A percentile compares a stretch with the other conserved stretches of the same genome.
Conservation (phyloP, 2,329 filamentous ascomycete genomes). For the Colletotrichum siamense region DNA sequence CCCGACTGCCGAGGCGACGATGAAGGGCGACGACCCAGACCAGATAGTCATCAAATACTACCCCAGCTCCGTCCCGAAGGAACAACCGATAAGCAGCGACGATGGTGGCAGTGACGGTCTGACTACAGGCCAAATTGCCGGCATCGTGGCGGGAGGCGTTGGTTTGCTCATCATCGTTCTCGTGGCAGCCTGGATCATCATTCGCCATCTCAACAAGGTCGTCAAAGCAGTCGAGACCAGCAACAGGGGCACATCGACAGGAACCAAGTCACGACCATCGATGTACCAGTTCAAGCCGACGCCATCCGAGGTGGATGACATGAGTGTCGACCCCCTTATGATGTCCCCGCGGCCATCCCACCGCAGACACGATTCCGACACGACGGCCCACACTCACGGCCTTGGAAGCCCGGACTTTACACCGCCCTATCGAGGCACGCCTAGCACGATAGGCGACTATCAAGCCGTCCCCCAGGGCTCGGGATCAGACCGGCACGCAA, state of each 20-base stretch:
- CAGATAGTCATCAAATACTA: slow-evolving; percentile 47
- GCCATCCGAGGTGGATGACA: slow-evolving; percentile 48
- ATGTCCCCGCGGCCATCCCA: slow-evolving; percentile 30
- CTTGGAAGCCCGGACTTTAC: slow-evolving; percentile 27
- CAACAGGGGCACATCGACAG: slow-evolving; percentile 37
- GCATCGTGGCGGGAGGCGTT: slow-evolving; percentile 58
- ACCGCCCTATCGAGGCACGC: slow-evolving; percentile 4
- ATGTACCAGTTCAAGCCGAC: slow-evolving; percentile 44
- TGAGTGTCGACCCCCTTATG: slow-evolving; percentile 47
- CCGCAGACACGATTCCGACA: slow-evolving; percentile 13
- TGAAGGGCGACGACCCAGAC: slow-evolving; percentile 26
- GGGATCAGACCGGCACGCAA: slow-evolving; percentile 30
- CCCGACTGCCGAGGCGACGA: slow-evolving; percentile 29
- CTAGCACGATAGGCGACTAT: slow-evolving; percentile 15
- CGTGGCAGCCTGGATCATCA: slow-evolving; percentile 51
- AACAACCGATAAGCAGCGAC: slow-evolving; percentile 32
- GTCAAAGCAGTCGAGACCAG: slow-evolving; percentile 41
- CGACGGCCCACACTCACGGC: neutral
- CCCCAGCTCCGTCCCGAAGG: slow-evolving; percentile 49
- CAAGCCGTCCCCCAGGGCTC: slow-evolving; percentile 20
- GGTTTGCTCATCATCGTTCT: slow-evolving; percentile 54
- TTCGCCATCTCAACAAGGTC: slow-evolving; percentile 54
- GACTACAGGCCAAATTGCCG: slow-evolving; percentile 50
- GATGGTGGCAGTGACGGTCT: slow-evolving; percentile 37
- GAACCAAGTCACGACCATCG: slow-evolving; percentile 34